A percentile compares a stretch with the other conserved stretches of the same genome.
Evolutionary conservation across 371 early-diverging fungal species (phyloP).

Genomic region (Nematocida sp.): DNA sequence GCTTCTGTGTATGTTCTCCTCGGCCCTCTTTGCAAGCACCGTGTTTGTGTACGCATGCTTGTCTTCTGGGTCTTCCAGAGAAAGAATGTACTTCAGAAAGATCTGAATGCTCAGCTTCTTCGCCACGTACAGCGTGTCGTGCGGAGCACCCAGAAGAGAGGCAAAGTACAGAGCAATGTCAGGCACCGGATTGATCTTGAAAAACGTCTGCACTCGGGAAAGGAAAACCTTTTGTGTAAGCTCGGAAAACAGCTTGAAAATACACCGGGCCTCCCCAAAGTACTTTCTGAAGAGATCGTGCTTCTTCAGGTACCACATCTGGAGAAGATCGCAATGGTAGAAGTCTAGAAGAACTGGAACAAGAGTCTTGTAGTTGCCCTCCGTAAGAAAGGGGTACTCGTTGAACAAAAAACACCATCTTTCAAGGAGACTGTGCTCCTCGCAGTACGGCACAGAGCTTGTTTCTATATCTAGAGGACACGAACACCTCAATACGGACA

Average conservation of each 20-base stretch:
- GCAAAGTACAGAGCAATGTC: neutral
- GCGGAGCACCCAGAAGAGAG: no score
- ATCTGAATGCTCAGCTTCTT: conserved; percentile 24
- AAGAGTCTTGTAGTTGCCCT: conserved; percentile 12
- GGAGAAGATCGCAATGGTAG: conserved; percentile 17
- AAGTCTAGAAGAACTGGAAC: conserved; percentile 33
- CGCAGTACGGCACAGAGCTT: neutral
- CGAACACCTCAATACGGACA: no score
- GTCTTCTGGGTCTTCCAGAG: neutral
- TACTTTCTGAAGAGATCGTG: neutral
- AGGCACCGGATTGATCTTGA: neutral
- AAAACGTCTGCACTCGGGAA: neutral
- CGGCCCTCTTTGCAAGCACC: neutral
- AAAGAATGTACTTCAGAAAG: conserved; percentile 33
- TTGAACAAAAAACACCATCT: conserved; percentile 42
- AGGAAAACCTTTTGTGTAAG: conserved; percentile 5
- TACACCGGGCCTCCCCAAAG: neutral
- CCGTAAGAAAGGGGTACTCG: conserved; percentile 9
- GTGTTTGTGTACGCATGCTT: neutral
- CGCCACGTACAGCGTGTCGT: conserved; percentile 25
- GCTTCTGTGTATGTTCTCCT: conserved; percentile 17
- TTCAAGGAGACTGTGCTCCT: neutral
- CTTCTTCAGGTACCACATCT: neutral
- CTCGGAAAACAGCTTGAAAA: neutral
- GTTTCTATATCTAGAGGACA: neutral